Conservation (phyloP, 306 rosid species). For the cucumber (Cucumis sativus) region DNA sequence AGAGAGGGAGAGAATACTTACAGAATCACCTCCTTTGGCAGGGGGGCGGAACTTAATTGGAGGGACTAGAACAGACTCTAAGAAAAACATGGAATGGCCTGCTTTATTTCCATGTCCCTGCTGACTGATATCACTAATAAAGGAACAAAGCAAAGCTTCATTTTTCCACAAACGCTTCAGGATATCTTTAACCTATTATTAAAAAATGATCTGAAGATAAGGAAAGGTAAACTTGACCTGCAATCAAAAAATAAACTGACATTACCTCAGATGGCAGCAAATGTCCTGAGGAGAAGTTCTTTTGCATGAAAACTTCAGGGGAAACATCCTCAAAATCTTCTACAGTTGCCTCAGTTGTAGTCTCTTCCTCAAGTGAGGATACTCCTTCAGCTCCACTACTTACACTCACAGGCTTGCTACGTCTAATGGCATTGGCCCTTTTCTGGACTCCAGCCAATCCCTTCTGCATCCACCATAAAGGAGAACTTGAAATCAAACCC, state of each 20-base stretch:
- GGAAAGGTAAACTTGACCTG: neutral
- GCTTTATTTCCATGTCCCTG: constrained; percentile 48
- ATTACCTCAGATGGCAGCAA: constrained; percentile 61
- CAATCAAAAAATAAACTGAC: neutral
- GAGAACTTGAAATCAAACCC: constrained; percentile 15
- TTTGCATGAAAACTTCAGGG: constrained; percentile 25
- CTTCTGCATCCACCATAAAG: constrained; percentile 31
- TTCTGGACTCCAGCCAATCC: constrained; percentile 13
- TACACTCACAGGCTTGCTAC: constrained; percentile 11
- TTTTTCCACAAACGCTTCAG: constrained; percentile 53
- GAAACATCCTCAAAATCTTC: constrained; percentile 11
- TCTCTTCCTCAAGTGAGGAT: constrained; percentile 27
- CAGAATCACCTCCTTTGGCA: constrained; percentile 64
- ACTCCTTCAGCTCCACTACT: constrained; percentile 13
- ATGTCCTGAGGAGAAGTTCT: constrained; percentile 27
- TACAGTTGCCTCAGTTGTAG: constrained; percentile 16
- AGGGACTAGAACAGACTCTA: constrained; percentile 71
- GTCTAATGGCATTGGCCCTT: constrained; percentile 44
- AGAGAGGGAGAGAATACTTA: constrained; percentile 22
- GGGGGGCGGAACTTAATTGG: constrained; percentile 93
- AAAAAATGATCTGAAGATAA: neutral
- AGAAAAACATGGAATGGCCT: constrained; percentile 69
- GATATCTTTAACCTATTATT: constrained; percentile 44
- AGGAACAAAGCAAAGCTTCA: constrained; percentile 53
- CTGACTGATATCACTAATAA: constrained; percentile 51